phyloP scores from a whole-genome alignment of 2,329 filamentous ascomycete species.

The Paraphaeosphaeria minitans region DNA sequence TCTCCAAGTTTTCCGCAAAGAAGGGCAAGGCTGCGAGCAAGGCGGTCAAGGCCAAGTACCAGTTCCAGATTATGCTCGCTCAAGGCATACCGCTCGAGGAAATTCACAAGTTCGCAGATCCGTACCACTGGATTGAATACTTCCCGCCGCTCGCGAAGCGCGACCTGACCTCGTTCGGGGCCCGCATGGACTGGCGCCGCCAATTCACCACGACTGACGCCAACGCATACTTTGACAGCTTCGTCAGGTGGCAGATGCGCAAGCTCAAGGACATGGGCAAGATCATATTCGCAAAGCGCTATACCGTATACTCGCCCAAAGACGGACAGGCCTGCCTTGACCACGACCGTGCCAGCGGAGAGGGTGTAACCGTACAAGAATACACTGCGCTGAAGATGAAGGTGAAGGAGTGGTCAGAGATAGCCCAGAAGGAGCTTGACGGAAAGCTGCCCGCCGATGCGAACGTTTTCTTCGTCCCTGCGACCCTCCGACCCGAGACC shows the following conservation, averaged over 20 bases:
- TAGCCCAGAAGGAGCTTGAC: conserved; percentile 72
- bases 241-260: conserved; percentile 97
- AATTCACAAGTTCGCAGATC: conserved; percentile 90
- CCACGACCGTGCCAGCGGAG: conserved; percentile 80
- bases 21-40: conserved; percentile 87
- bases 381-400: conserved; percentile 92
- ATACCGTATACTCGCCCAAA: conserved; percentile 88
- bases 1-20: conserved; percentile 82
- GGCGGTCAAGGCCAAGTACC: conserved; percentile 91
- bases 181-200: conserved; percentile 89
- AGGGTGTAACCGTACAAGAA: conserved; percentile 84
- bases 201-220: conserved; percentile 94
- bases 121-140: conserved; percentile 88
- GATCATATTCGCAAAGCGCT: conserved; percentile 90
- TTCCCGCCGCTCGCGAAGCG: conserved; percentile 83
- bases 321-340: conserved; percentile 88
- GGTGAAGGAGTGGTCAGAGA: conserved; percentile 85
- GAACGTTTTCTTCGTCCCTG: conserved; percentile 86
- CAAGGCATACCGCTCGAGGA: conserved; percentile 86
- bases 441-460: conserved; percentile 79
- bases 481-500: conserved; percentile 91
- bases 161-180: conserved; percentile 83
- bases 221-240: conserved; percentile 95
- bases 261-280: conserved; percentile 86
- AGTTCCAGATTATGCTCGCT: conserved; percentile 92